phyloP scores from a whole-genome alignment of 371 early-diverging fungal genomes.

The Mucor plumbeus region DNA sequence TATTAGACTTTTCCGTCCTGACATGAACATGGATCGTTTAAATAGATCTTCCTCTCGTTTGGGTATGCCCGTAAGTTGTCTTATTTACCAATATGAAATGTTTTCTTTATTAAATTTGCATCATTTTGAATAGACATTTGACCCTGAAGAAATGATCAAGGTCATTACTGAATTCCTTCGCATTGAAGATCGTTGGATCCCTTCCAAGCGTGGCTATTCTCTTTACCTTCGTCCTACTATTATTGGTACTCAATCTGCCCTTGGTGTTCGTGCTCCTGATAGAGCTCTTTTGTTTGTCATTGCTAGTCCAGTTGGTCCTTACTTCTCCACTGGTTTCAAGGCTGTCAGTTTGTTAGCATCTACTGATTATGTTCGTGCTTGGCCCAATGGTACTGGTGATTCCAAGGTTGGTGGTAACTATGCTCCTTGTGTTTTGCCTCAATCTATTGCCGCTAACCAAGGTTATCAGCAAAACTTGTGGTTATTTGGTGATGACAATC shows the following conservation, averaged over 20 bases:
- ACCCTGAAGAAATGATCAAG: conserved; percentile 75
- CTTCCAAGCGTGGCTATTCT: conserved; percentile 86
- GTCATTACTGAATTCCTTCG: conserved; percentile 81
- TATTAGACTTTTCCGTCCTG: conserved; percentile 85
- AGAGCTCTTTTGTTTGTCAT: conserved; percentile 84
- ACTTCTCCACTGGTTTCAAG: conserved; percentile 86
- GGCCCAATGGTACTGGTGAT: conserved; percentile 95
- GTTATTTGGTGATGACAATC: conserved; percentile 82
- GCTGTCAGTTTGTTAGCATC: conserved; percentile 84
- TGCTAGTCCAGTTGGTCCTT: conserved; percentile 91
- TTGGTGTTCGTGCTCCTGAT: conserved; percentile 71
- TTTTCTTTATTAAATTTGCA: background rate
- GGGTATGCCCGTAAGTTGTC: conserved; percentile 71
- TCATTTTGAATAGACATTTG: conserved; percentile 56
- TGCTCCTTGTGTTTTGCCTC: conserved; percentile 74
- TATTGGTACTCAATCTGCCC: conserved; percentile 85
- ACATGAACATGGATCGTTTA: conserved; percentile 90
- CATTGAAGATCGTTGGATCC: conserved; percentile 85
- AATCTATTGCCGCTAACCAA: conserved; percentile 76
- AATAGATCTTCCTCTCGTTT: conserved; percentile 73
- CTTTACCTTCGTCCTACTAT: conserved; percentile 93
- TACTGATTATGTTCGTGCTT: conserved; percentile 82
- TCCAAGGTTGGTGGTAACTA: conserved; percentile 89
- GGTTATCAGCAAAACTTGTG: conserved; percentile 92
- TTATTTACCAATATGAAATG: too few relatives aligned